Evolutionary conservation across 1,284 basidiomycete genomes (phyloP), one percentile per base, ranked within the genome.

Genomic region (Flammula alnicola): DNA sequence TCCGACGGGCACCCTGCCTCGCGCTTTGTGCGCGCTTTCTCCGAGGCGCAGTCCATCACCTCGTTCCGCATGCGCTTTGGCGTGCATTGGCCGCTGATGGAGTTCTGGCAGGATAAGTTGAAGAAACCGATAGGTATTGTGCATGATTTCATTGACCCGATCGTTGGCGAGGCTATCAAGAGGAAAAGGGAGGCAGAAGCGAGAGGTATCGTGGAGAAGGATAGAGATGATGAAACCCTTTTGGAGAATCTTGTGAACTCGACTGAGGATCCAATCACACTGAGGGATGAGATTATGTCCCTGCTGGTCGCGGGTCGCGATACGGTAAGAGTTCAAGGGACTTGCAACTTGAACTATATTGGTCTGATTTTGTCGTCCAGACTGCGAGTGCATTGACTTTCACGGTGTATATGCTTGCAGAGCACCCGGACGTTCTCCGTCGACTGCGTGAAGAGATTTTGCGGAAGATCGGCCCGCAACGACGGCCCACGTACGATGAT

Each of bases 301-400:
- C 67, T 74, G 27, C 54, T 72, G 10, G 49, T 75, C 11, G 72
- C 74, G 31, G 72, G 74, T 11, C 58, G 71, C 6, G 70, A 74
- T 56, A 72, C 70, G 8, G 70, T 73, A 44, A 39, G 65, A 19
- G 3, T 11, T 30, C 22, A 1, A 39, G 20, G 4, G 7, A 9
- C 25, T 8, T 38, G 31, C 25, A 38, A 22, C 31, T 23, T 7
- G 17, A 14, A n/a, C n/a, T n/a, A n/a, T n/a, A n/a, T n/a, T 14
- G 20, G 19, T 25, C 11, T 36, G 26, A 32, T 25, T 27, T 11
- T 32, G 32, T 26, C 7, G 3, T 17, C 14, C 60, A 46, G 63
- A 76, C 65, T 12, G 55, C 65, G 7, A 60, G 58, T 32, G 61
- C 51, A 17, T 52, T 68, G 12, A 67, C 66, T 1, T 68, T 61